Base-by-base conservation (phyloP, 2,329 filamentous ascomycete genomes). In the Botrytis sinoallii region DNA sequence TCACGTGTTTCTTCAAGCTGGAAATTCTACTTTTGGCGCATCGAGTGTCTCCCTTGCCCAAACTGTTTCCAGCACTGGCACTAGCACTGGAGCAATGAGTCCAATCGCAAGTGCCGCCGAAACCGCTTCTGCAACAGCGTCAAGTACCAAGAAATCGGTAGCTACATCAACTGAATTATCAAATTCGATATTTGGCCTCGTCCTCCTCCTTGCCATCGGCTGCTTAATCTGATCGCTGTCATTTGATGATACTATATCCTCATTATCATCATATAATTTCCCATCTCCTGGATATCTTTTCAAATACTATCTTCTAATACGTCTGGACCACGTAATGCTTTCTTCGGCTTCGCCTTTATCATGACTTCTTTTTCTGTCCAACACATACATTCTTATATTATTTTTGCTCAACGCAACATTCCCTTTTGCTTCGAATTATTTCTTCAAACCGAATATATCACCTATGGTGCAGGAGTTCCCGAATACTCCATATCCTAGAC, bases 1-100 rank as follows among this genome's bases (percentile, higher is more conserved):
- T 73, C 78, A 79, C 63, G 74, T 80, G n/a, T 74, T 79, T 29
- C 78, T 79, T 52, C 74, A 80, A 68, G 76, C 75, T 46, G 71
- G 65, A 35, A 79, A 75, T 25, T 72, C 73, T 16, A 76, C 75
- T 32, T 55, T 59, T 38, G 71, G 40, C 20, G 63, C 59, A 10
- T 40, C 25, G 52, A 71, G 46, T 52, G 65, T 32, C 5, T n/a
- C 25, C 29, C 20, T 32, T 14, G 35, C 48, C 59, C 59, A 40
- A 57, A 64, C 44, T 1, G 22, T 25, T 5, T 10, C 60, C 61
- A 46, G 25, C 16, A 20, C 46, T 44, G n/a, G 32, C 2, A 48
- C 66, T 9, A 29, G 20, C 20, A 32, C 67, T 18, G 48, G 16
- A 10, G 6, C 12, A 22, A 40, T 35, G n/a, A 74, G 68, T 10